Evolutionary conservation across 306 rosid species (phyloP).

Genomic region (Ormosia emarginata): DNA sequence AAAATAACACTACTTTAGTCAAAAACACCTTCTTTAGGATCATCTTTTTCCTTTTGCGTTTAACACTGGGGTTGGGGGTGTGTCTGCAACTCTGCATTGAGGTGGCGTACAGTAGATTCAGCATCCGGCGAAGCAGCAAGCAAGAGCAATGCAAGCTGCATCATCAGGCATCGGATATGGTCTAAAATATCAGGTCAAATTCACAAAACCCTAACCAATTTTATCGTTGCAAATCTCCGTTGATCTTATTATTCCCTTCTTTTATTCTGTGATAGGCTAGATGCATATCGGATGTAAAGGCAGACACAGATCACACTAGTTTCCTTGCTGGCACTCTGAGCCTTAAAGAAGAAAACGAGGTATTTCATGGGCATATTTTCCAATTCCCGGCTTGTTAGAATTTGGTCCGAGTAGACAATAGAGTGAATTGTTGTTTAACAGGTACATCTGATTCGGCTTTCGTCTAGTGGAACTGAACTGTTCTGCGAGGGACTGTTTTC

Average conservation of each 20-base stretch:
- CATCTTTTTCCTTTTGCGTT: too few relatives aligned
- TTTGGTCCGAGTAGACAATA: conserved; percentile 20
- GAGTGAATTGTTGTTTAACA: conserved; percentile 22
- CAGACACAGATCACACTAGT: conserved; percentile 94
- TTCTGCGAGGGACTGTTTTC: conserved; percentile 97
- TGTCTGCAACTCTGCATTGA: background rate
- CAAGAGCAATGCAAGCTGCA: conserved; percentile 81
- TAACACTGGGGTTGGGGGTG: too few relatives aligned
- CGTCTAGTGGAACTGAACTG: conserved; percentile 83
- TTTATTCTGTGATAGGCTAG: conserved; percentile 54
- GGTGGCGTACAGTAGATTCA: background rate
- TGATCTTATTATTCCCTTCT: background rate
- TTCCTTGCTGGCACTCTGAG: conserved; percentile 92
- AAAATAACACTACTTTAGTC: too few relatives aligned
- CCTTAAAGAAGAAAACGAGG: conserved; percentile 98
- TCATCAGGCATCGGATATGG: conserved; percentile 97
- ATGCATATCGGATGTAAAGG: conserved; percentile 92
- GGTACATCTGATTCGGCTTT: conserved; percentile 95
- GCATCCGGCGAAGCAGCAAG: conserved; percentile 18
- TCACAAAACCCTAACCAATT: conserved; percentile 1
- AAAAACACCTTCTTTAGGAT: too few relatives aligned
- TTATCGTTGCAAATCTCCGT: background rate
- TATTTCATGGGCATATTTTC: conserved; percentile 3
- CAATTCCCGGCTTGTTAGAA: background rate
- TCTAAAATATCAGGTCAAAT: conserved; percentile 80